phyloP scores from a whole-genome alignment of 208 protist genomes.

The Herpetomonas tarakana region DNA sequence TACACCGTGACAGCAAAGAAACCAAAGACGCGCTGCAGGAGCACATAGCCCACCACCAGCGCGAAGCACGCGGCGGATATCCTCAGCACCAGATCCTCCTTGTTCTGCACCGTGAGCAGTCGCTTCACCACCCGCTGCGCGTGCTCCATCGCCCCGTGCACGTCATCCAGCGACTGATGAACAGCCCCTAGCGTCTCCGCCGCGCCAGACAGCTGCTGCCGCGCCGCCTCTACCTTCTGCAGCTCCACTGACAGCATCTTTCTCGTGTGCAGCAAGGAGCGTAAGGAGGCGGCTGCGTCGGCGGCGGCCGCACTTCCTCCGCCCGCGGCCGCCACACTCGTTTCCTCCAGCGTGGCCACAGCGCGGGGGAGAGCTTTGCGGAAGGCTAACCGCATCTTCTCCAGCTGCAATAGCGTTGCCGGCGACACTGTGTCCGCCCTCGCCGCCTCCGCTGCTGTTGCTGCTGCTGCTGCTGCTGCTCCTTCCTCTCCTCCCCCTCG shows the following conservation, averaged over 20 bases:
- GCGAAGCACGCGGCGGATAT: conserved; percentile 54
- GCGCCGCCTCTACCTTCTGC: conserved; percentile 66
- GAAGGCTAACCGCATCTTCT: conserved; percentile 38
- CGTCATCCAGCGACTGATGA: conserved; percentile 52
- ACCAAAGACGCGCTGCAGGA: conserved; percentile 64
- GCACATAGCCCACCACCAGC: conserved; percentile 56
- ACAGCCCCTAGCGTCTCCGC: conserved; percentile 45
- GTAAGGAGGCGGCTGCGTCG: conserved; percentile 51
- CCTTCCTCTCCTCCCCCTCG: too few species aligned
- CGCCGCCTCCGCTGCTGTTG: neutral
- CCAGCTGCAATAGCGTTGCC: conserved; percentile 17
- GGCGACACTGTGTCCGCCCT: neutral
- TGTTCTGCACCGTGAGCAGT: conserved; percentile 57
- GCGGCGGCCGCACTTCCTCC: conserved; percentile 14
- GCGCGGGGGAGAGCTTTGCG: conserved; percentile 41
- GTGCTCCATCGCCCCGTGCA: conserved; percentile 58
- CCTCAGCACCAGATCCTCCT: conserved; percentile 60
- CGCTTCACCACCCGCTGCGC: conserved; percentile 52
- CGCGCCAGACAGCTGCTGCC: conserved; percentile 45
- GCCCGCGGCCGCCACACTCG: neutral
- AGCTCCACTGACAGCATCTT: conserved; percentile 67
- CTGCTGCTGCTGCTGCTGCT: neutral
- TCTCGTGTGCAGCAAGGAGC: conserved; percentile 71
- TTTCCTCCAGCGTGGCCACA: conserved; percentile 33
- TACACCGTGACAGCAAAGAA: conserved; percentile 62